Percentiles rank a stretch among this genome's conserved stretches.
Evolutionary conservation across 257 asterid genomes (phyloP).

Genomic region (Nicotiana knightiana): DNA sequence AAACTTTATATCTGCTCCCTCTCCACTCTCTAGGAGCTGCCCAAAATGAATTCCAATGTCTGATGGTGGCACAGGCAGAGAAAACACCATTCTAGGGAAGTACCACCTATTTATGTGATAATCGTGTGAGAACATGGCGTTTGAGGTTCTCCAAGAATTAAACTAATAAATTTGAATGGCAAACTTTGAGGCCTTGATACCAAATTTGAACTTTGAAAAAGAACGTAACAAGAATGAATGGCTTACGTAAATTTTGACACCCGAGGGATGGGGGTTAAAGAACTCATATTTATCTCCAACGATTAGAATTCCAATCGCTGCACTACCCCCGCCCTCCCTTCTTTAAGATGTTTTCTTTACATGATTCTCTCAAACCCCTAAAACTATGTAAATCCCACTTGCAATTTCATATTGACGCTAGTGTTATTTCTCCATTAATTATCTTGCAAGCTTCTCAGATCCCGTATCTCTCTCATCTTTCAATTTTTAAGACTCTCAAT

Average conservation of each 20-base stretch:
- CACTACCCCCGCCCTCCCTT: background rate
- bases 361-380: background rate
- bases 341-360: background rate
- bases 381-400: background rate
- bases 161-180: background rate
- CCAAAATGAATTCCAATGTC: conserved; percentile 21
- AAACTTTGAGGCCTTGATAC: background rate
- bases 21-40: conserved; percentile 16
- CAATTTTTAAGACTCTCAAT: background rate
- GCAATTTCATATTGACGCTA: background rate
- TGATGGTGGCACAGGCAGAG: conserved; percentile 6
- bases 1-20: conserved; percentile 17
- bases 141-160: background rate
- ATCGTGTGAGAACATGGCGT: background rate
- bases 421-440: background rate
- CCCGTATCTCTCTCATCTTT: background rate
- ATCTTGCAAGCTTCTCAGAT: background rate
- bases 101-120: background rate
- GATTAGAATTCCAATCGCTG: background rate
- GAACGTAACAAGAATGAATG: background rate
- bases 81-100: background rate
- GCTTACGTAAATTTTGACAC: background rate
- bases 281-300: background rate
- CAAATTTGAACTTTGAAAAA: background rate
- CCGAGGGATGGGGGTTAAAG: background rate